These are phyloP conservation scores for Coriolopsis trogii DNA, from an alignment of 1,284 basidiomycete genomes.

Conservation along the genomic window DNA sequence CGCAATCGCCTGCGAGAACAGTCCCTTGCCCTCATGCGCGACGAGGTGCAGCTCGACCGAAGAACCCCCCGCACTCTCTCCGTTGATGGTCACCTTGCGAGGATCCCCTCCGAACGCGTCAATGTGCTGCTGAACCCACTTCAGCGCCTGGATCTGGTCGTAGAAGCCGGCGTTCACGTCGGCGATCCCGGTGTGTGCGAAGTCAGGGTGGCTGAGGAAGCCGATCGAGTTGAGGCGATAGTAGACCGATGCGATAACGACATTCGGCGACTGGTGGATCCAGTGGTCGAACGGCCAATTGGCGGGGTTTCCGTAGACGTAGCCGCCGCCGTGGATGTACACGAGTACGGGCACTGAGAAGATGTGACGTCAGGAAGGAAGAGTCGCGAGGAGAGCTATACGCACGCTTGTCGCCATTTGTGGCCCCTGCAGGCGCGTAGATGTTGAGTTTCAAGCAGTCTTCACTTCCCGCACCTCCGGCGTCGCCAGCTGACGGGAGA, in stretches of 20 bases:
- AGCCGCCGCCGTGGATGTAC: conserved; percentile 71
- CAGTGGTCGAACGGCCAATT: conserved; percentile 47
- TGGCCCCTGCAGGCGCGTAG: conserved; percentile 39
- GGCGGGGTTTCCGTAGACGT: conserved; percentile 57
- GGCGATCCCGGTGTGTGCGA: conserved; percentile 42
- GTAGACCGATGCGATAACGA: conserved; percentile 47
- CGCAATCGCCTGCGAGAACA: conserved; percentile 57
- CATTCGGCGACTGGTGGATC: conserved; percentile 41
- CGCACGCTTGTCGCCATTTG: conserved; percentile 35
- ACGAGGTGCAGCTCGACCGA: conserved; percentile 60
- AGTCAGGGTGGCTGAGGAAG: conserved; percentile 46
- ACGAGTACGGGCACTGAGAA: conserved; percentile 60
- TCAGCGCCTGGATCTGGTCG: conserved; percentile 62
- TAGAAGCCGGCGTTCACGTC: conserved; percentile 64
- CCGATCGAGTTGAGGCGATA: conserved; percentile 48
- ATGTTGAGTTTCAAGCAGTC: conserved; percentile 50
- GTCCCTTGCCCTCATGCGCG: conserved; percentile 39
- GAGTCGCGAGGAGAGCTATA: neutral
- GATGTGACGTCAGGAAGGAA: neutral
- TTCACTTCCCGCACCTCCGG: conserved; percentile 63
- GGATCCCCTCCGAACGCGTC: conserved; percentile 65
- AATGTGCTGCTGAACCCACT: conserved; percentile 67
- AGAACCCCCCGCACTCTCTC: conserved; percentile 62
- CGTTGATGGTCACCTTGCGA: conserved; percentile 57
- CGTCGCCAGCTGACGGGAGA: conserved; percentile 42